These are phyloP conservation scores for Polysphondylium violaceum DNA, from an alignment of 78 protist species.

Conservation along the genomic window DNA sequence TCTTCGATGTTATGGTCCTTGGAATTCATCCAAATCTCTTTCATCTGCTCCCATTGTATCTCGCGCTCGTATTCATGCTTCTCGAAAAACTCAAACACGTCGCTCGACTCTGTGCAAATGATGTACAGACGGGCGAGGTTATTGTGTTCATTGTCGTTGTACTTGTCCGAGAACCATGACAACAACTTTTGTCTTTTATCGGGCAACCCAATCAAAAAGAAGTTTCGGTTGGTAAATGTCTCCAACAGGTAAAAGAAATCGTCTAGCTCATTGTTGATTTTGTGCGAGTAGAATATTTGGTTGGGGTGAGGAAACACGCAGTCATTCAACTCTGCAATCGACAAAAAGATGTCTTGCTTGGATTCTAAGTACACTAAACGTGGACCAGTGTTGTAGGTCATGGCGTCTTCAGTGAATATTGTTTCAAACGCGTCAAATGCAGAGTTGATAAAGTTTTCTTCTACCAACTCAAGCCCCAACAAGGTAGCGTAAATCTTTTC, in stretches of 20 bases:
- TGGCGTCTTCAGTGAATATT: no score
- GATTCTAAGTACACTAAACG: neutral
- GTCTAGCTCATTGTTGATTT: slow-evolving; percentile 10
- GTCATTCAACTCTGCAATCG: slow-evolving; percentile 31
- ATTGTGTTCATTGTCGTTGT: neutral
- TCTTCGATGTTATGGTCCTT: no score
- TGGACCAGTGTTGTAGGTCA: no score
- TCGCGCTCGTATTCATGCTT: neutral
- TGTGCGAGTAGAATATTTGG: slow-evolving; percentile 33
- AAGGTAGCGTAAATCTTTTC: no score
- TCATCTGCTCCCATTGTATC: neutral
- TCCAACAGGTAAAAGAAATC: slow-evolving; percentile 26
- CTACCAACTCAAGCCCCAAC: no score
- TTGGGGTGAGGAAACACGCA: slow-evolving; percentile 32
- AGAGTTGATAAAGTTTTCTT: no score
- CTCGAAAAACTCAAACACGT: no score
- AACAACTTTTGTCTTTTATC: neutral
- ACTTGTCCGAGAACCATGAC: slow-evolving; percentile 36
- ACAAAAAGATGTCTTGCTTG: neutral
- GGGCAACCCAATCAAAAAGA: slow-evolving; percentile 66
- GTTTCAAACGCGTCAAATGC: no score
- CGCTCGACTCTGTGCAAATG: no score
- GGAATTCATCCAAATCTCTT: neutral
- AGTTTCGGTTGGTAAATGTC: neutral
- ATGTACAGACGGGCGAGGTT: slow-evolving; percentile 29